Evolutionary conservation across 495 filamentous ascomycete species (phyloP).

Genomic region (Tuber brumale): DNA sequence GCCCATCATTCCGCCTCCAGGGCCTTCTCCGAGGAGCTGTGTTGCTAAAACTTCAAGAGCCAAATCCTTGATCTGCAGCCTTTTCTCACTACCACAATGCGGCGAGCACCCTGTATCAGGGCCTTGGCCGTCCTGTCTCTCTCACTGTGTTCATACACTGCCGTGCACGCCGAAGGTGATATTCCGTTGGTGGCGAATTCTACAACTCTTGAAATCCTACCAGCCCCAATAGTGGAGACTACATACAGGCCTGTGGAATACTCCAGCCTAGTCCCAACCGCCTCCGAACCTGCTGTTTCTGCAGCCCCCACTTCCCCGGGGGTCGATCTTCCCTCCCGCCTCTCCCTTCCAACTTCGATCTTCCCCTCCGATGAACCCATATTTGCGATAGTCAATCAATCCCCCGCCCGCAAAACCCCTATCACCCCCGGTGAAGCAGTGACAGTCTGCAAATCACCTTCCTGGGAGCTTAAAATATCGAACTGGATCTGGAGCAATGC

Average conservation of each 20-base stretch:
- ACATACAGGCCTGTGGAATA: background rate
- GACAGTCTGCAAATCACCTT: constrained; percentile 16
- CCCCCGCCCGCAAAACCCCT: constrained; percentile 3
- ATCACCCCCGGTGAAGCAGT: constrained; percentile 19
- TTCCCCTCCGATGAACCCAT: background rate
- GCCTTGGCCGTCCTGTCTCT: background rate
- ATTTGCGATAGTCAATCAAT: background rate
- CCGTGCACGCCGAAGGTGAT: background rate
- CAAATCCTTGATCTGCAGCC: background rate
- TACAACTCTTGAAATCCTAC: background rate
- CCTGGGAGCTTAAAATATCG: constrained; percentile 18
- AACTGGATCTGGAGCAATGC: constrained; percentile 32
- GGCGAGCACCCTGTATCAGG: background rate
- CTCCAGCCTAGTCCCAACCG: background rate
- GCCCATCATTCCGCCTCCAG: background rate
- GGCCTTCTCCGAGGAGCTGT: background rate
- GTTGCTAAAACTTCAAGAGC: background rate
- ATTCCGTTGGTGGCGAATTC: background rate
- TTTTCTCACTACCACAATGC: background rate
- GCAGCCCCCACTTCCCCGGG: background rate
- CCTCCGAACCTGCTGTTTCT: background rate
- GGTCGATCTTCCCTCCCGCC: background rate
- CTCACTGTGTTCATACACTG: background rate
- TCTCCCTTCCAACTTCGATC: background rate
- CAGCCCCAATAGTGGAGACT: background rate